Percentiles rank a stretch among this genome's conserved stretches.
Conservation (phyloP, 192 early-diverging fungal species). For the Coemansia sp. region DNA sequence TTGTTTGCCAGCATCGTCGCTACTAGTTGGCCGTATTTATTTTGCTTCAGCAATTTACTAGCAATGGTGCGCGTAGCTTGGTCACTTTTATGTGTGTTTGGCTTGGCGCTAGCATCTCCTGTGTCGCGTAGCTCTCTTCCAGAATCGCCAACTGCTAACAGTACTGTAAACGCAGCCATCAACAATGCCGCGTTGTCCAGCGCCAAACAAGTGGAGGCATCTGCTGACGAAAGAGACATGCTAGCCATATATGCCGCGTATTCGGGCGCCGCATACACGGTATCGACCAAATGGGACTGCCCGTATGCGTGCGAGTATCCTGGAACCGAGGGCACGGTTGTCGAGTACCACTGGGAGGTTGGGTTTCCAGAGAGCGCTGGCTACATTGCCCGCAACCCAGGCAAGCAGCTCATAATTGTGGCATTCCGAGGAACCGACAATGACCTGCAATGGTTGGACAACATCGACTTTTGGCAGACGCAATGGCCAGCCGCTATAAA, state of each 20-base stretch:
- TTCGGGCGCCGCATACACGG: constrained; percentile 48
- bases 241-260: constrained; percentile 44
- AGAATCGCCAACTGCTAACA: no score
- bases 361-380: constrained; percentile 33
- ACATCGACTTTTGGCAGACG: constrained; percentile 21
- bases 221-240: constrained; percentile 3
- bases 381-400: constrained; percentile 47
- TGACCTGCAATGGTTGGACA: constrained; percentile 37
- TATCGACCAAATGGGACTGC: constrained; percentile 41
- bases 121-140: background rate
- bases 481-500: constrained; percentile 28
- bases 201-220: constrained; percentile 1
- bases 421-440: constrained; percentile 52
- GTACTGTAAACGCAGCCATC: no score
- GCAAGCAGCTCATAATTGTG: constrained; percentile 22
- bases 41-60: background rate
- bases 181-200: background rate
- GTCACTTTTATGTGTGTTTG: background rate
- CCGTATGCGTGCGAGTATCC: constrained; percentile 39
- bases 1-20: no score
- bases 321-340: constrained; percentile 37
- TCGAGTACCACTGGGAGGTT: constrained; percentile 42
- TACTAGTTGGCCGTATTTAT: no score
- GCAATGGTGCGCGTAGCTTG: background rate
- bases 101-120: background rate